Conservation (phyloP, 148 eudicot genomes). For the Fallopia convolvulus region DNA sequence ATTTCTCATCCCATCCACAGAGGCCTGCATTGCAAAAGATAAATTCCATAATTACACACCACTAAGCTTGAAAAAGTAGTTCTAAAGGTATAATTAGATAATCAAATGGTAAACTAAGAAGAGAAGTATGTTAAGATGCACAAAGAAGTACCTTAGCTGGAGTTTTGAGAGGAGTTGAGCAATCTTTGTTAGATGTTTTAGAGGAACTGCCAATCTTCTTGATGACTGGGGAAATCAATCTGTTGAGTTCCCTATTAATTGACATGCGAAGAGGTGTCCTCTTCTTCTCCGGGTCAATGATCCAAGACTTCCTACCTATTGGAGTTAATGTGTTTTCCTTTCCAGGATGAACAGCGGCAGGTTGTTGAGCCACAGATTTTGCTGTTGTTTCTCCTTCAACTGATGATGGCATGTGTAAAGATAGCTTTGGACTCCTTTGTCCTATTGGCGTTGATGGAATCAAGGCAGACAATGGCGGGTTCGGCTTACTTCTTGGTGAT, state of each 20-base stretch:
- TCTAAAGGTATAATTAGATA: background rate
- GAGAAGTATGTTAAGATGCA: background rate
- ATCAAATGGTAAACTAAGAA: background rate
- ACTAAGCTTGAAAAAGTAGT: background rate
- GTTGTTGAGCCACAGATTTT: slow-evolving; percentile 20
- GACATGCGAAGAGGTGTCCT: slow-evolving; percentile 39
- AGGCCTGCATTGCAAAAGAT: slow-evolving; percentile 11
- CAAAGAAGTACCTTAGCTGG: slow-evolving; percentile 32
- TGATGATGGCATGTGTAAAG: slow-evolving; percentile 37
- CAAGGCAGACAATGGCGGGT: background rate
- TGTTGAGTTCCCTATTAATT: slow-evolving; percentile 40
- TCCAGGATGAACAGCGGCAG: slow-evolving; percentile 22
- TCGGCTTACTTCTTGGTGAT: background rate
- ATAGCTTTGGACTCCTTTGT: slow-evolving; percentile 47
- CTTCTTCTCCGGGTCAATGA: slow-evolving; percentile 28
- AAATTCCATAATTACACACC: background rate
- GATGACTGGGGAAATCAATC: slow-evolving; percentile 24
- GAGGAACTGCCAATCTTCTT: slow-evolving; percentile 39
- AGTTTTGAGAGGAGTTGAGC: slow-evolving; percentile 45
- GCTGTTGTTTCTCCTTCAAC: slow-evolving; percentile 28
- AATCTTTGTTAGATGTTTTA: slow-evolving; percentile 28
- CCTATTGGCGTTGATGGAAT: slow-evolving; percentile 16
- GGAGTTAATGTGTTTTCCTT: slow-evolving; percentile 55
- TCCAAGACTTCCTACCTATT: slow-evolving; percentile 25
- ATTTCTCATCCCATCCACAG: background rate